Conservation (phyloP, 768 basidiomycete species). For the Hirschioporus abietinus region DNA sequence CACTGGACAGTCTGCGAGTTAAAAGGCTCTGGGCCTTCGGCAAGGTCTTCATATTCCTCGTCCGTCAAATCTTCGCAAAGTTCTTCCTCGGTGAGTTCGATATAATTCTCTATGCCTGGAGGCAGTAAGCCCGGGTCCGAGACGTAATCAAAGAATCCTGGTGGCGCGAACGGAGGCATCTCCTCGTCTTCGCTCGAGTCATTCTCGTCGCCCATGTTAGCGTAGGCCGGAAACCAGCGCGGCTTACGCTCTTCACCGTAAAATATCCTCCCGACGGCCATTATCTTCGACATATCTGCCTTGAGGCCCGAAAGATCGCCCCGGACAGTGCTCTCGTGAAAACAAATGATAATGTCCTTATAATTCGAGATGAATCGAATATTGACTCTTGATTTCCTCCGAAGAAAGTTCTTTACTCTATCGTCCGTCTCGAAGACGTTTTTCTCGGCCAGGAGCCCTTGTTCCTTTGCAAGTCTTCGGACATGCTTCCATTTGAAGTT, state of each 20-base stretch:
- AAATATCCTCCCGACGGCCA: background rate
- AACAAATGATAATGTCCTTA: slow-evolving; percentile 20
- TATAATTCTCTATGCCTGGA: no score
- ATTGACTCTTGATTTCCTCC: background rate
- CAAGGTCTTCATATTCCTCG: no score
- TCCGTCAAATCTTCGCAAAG: no score
- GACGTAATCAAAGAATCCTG: no score
- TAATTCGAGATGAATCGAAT: background rate
- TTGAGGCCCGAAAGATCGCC: background rate
- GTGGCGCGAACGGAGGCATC: background rate
- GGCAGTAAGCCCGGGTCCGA: no score
- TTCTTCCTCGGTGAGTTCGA: no score
- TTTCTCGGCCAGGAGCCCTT: background rate
- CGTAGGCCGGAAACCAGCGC: background rate
- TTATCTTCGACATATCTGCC: background rate
- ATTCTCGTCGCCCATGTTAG: background rate
- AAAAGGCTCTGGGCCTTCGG: no score
- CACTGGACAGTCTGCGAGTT: no score
- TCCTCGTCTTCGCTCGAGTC: background rate
- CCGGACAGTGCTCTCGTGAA: slow-evolving; percentile 48
- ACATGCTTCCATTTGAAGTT: background rate
- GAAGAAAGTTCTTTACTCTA: background rate
- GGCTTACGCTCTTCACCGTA: background rate
- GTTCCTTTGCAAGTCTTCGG: background rate
- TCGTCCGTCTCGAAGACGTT: background rate